Percentiles rank a stretch among this genome's conserved stretches.
These are phyloP conservation scores for Populus trichocarpa DNA, from an alignment of 441 rosid species.

Conservation along the genomic window DNA sequence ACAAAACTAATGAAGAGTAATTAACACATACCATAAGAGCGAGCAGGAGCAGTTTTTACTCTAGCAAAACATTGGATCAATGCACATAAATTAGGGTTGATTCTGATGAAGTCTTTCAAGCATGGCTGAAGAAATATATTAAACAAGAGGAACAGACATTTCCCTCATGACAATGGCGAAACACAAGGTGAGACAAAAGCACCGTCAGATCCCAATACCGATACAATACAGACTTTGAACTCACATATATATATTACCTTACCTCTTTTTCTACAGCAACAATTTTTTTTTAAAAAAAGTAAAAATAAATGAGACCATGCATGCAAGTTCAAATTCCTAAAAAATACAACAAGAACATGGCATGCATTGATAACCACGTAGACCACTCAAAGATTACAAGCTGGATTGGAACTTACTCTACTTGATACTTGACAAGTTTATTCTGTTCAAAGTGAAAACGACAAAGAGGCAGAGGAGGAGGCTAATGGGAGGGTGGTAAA, in stretches of 20 bases:
- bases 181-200: conserved; percentile 27
- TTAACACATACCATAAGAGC: neutral
- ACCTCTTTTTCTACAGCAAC: too few species aligned
- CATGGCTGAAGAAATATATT: neutral
- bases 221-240: conserved; percentile 1
- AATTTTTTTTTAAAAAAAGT: neutral
- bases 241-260: neutral
- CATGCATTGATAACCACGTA: neutral
- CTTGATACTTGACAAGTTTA: neutral
- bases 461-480: neutral
- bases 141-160: conserved; percentile 16
- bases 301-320: neutral
- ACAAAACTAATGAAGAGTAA: neutral
- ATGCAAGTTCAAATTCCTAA: neutral
- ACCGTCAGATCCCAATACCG: conserved; percentile 31
- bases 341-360: neutral
- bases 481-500: neutral
- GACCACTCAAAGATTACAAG: neutral
- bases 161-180: conserved; percentile 17
- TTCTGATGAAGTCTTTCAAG: neutral
- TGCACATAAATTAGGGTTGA: neutral
- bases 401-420: neutral
- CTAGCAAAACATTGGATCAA: neutral
- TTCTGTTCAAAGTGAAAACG: neutral
- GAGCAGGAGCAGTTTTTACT: neutral